phyloP scores from a whole-genome alignment of 2,329 filamentous ascomycete genomes.

The Colletotrichum plurivorum region DNA sequence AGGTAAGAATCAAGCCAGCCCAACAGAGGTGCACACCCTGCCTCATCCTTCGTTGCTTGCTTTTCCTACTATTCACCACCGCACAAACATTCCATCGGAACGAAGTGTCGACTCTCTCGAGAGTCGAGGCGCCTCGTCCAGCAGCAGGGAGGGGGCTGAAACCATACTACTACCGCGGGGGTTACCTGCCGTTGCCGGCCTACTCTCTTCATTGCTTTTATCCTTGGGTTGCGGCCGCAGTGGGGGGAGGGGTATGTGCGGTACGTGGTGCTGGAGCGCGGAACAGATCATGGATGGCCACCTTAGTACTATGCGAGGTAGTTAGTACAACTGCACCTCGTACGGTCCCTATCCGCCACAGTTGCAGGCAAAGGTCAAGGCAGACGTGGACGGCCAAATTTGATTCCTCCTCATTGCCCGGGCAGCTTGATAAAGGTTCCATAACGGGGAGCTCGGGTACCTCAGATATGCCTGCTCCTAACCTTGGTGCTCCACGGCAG shows the following conservation, averaged over 20 bases:
- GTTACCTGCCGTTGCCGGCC: background rate
- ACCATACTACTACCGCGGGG: too few species aligned
- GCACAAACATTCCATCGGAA: background rate
- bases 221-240: constrained; percentile 26
- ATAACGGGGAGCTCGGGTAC: background rate
- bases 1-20: background rate
- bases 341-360: too few species aligned
- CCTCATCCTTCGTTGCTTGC: background rate
- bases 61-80: background rate
- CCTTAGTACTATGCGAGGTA: background rate
- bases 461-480: background rate
- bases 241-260: constrained; percentile 16
- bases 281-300: constrained; percentile 15
- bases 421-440: too few species aligned
- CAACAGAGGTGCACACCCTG: background rate
- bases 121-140: background rate
- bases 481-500: background rate
- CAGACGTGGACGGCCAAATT: too few species aligned
- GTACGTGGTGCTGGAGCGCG: constrained; percentile 23
- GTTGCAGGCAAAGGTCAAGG: too few species aligned
- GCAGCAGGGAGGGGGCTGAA: too few species aligned
- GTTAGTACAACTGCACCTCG: too few species aligned
- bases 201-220: constrained; percentile 11
- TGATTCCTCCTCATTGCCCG: too few species aligned
- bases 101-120: background rate